Percentiles rank a stretch among this genome's conserved stretches.
phyloP scores from a whole-genome alignment of 371 early-diverging fungal species.

The Thermomucor indicae-seudaticae region DNA sequence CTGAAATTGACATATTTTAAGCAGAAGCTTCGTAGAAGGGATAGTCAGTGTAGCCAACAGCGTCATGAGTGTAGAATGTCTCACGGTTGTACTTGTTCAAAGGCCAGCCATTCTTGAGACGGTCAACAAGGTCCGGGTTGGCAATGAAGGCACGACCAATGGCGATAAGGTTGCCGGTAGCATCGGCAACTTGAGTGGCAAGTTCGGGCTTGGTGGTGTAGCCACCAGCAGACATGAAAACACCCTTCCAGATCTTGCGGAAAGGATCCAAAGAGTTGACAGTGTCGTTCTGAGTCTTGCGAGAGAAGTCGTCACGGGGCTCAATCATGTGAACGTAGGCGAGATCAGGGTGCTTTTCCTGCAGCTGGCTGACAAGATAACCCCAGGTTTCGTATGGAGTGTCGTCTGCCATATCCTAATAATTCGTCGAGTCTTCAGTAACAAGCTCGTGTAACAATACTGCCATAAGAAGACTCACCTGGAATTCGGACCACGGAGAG shows the following conservation, averaged over 20 bases:
- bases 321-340: slow-evolving; percentile 35
- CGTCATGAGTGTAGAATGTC: slow-evolving; percentile 15
- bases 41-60: slow-evolving; percentile 26
- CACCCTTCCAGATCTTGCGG: slow-evolving; percentile 26
- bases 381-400: slow-evolving; percentile 32
- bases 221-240: slow-evolving; percentile 23
- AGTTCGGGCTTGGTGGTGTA: slow-evolving; percentile 13
- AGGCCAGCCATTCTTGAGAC: slow-evolving; percentile 18
- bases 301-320: slow-evolving; percentile 14
- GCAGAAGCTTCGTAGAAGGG: slow-evolving; percentile 18
- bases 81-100: slow-evolving; percentile 23
- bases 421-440: neutral
- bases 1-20: too few species aligned
- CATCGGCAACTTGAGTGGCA: slow-evolving; percentile 18
- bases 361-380: slow-evolving; percentile 15
- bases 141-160: slow-evolving; percentile 32
- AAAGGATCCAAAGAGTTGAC: slow-evolving; percentile 20
- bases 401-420: slow-evolving; percentile 24
- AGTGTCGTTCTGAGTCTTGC: slow-evolving; percentile 4
- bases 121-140: slow-evolving; percentile 29
- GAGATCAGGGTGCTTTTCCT: slow-evolving; percentile 16
- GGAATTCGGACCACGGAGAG: slow-evolving; percentile 16
- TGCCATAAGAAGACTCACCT: neutral
- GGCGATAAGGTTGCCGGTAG: slow-evolving; percentile 21
- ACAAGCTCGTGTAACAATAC: neutral